Evolutionary conservation across 23 red algal species (phyloP).

Genomic region (Gracilaria gracilis): DNA sequence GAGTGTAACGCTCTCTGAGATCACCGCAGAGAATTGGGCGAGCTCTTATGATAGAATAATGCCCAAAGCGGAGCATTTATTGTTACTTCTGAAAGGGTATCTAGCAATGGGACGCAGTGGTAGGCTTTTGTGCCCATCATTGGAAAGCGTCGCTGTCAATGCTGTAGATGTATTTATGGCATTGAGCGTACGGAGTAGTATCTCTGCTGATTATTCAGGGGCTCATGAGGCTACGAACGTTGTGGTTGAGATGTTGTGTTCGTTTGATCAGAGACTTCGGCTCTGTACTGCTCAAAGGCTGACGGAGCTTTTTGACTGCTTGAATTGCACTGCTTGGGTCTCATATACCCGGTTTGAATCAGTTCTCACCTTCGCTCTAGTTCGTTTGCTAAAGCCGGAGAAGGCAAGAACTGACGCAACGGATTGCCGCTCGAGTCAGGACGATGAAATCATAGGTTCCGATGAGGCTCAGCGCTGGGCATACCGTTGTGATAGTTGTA

Average conservation of each 20-base stretch:
- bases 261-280: constrained; percentile 58
- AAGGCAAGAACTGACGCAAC: not conserved
- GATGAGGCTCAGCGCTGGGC: constrained; percentile 59
- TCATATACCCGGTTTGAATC: constrained; percentile 38
- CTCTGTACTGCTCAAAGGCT: constrained; percentile 48
- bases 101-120: constrained; percentile 35
- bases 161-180: constrained; percentile 51
- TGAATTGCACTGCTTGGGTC: constrained; percentile 4
- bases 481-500: constrained; percentile 73
- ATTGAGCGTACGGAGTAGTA: not conserved
- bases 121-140: constrained; percentile 27
- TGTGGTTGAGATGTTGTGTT: constrained; percentile 45
- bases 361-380: constrained; percentile 16
- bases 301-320: constrained; percentile 42
- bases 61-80: not conserved
- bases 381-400: not conserved
- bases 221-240: not conserved
- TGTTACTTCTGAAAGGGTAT: constrained; percentile 18
- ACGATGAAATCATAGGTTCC: constrained; percentile 13
- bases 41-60: constrained; percentile 4
- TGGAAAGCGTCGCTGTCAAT: constrained; percentile 18
- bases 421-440: not conserved
- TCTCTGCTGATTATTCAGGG: not conserved
- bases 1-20: not conserved
- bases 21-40: constrained; percentile 12